Base-by-base conservation (phyloP, 116 monocot species). In the Iris pallida region DNA sequence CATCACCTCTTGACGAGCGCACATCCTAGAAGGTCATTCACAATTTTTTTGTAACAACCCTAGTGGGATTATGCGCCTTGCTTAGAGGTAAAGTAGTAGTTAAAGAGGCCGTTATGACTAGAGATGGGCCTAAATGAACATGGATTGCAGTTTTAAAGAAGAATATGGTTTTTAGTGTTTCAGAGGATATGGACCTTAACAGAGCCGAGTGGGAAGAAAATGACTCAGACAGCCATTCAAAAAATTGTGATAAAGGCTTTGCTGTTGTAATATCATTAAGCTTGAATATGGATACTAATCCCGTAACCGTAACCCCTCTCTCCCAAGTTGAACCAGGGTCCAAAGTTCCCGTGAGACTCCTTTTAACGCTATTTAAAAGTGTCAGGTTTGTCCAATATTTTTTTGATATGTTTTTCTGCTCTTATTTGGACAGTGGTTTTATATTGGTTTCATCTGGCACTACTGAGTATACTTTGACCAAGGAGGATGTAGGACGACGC, bases 401-500 rank as follows among this genome's bases (percentile, higher is more conserved):
- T 53, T 56, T 53, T 20, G 20, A 40, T 55, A 59, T 63, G 6
- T 8, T 75, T 18, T 43, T 10, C 45, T 20, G 53, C 41, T 15
- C 40, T 66, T 42, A 4, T 47, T 16, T 77, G 69, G 52, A 17
- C 78, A 98, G 98, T 16, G 81, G 83, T 47, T 78, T 81, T 78
- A 60, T 80, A 44, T 43, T 86, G 42, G 81, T 76, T 74, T 87
- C 80, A 60, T 75, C 80, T 65, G 90, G 93, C 57, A 75, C 81
- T 8, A 75, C 64, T 17, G 88, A 98, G 58, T 98, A 98, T 77
- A 83, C 75, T 20, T 75, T 93, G 78, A 86, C 83, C 30, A 89
- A 86, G 62, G 82, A 88, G 14, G 98, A 98, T 86, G 75, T 98
- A 63, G 98, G 90, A 14, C 67, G 68, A 45, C 83, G 75, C 4